Base-by-base conservation (phyloP, 495 filamentous ascomycete genomes). In the Sphaerosporella brunnea region DNA sequence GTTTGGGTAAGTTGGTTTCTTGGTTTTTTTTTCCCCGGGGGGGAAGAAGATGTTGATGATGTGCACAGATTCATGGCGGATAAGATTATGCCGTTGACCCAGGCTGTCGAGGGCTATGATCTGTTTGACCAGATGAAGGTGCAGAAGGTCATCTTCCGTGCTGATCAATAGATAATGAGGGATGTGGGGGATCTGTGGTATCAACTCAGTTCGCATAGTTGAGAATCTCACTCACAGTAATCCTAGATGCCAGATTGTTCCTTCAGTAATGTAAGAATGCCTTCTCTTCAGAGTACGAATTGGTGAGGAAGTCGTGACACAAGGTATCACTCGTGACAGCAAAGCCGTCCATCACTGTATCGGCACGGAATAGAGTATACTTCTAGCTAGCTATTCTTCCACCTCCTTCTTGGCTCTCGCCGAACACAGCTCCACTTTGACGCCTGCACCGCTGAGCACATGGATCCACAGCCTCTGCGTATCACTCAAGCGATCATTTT, bases 381-480 rank as follows among this genome's bases (percentile, higher is more conserved):
- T 32, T 32, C 13, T 13, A 5, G 7, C 28, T 7, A 32, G 13
- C 28, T 32, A 32, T 5, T 40, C 37, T 19, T 38, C 25, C 13
- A 18, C 26, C 7, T 48, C n/a, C 25, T 62, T 66, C 21, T 40
- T 79, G 32, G 86, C 83, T 60, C 85, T 73, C 5, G 83, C 87
- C 68, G 87, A 78, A 64, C 86, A 94, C 47, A 96, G 63, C 62
- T 93, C 85, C 23, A 96, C 87, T 53, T 66, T 71, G 10, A 97
- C 71, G 1, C 88, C 86, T 2, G 86, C 85, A 1, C 78, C 77
- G 3, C 74, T 77, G 40, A 97, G 66, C 2, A 95, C 84, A 69
- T 95, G 82, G 55, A 95, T 94, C 90, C 90, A 97, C 32, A 97
- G 68, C 53, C 90, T 71, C 65, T 97, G 90, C 26, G 86, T 92